Evolutionary conservation across 1,284 basidiomycete genomes (phyloP).

Genomic region (Ceratobasidium theobromae): DNA sequence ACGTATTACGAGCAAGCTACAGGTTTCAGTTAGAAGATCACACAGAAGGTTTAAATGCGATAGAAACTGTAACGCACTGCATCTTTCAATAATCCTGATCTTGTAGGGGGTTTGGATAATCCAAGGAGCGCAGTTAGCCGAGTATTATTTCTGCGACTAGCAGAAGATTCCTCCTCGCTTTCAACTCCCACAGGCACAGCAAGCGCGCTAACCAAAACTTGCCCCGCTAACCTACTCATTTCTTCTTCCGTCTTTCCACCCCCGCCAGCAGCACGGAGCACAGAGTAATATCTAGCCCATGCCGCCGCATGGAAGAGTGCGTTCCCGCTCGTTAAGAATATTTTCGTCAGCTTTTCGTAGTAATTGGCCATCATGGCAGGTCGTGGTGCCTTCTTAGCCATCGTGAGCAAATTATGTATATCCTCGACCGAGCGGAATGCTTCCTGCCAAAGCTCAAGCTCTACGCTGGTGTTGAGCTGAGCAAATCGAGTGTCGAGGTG

Average conservation of each 20-base stretch:
- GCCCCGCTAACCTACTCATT: constrained; percentile 79
- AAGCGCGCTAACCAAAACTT: constrained; percentile 90
- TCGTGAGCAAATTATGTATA: constrained; percentile 92
- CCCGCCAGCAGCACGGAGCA: constrained; percentile 65
- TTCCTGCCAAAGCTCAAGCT: constrained; percentile 99
- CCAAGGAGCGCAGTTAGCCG: constrained; percentile 87
- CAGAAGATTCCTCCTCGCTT: constrained; percentile 63
- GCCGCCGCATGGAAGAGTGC: constrained; percentile 96
- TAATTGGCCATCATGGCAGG: constrained; percentile 99
- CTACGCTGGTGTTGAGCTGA: constrained; percentile 96
- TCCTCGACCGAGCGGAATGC: constrained; percentile 99
- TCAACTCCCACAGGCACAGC: constrained; percentile 85
- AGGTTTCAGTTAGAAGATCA: constrained; percentile 16
- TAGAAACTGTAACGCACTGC: constrained; percentile 57
- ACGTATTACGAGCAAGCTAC: constrained; percentile 79
- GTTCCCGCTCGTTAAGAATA: constrained; percentile 93
- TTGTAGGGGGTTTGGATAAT: constrained; percentile 82
- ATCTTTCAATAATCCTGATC: constrained; percentile 81
- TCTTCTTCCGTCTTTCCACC: constrained; percentile 70
- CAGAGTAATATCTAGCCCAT: constrained; percentile 83
- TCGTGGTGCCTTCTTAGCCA: constrained; percentile 89
- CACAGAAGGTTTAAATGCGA: constrained; percentile 4
- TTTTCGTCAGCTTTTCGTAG: constrained; percentile 96
- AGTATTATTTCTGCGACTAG: constrained; percentile 72
- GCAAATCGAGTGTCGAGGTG: constrained; percentile 98